Conservation (phyloP, 306 rosid species). For the Hippophae tibetana region DNA sequence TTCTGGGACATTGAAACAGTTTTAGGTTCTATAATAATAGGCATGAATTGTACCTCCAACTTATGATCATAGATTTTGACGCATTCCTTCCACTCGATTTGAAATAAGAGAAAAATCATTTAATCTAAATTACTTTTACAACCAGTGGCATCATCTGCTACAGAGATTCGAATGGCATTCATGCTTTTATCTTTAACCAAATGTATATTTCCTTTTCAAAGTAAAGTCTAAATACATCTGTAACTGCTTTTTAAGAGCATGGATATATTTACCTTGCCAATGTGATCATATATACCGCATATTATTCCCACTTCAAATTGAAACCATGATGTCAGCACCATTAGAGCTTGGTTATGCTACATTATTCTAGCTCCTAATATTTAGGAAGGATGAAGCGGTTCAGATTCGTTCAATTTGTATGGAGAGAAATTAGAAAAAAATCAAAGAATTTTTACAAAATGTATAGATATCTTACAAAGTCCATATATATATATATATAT, state of each 20-base stretch:
- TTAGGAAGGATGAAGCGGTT: too few species aligned
- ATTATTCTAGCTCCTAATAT: too few species aligned
- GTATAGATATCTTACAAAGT: too few species aligned
- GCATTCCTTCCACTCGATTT: constrained; percentile 56
- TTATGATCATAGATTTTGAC: constrained; percentile 29
- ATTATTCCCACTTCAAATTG: background rate
- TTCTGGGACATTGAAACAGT: too few species aligned
- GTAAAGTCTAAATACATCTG: background rate
- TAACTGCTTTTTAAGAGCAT: background rate
- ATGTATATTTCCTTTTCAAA: background rate
- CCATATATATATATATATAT: too few species aligned
- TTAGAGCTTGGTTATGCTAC: too few species aligned
- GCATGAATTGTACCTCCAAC: too few species aligned
- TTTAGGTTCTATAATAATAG: too few species aligned
- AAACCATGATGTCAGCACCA: background rate
- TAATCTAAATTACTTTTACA: background rate
- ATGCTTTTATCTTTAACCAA: background rate
- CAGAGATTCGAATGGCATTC: background rate
- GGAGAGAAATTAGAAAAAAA: too few species aligned
- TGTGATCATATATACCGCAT: background rate
- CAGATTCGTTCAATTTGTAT: too few species aligned
- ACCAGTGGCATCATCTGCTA: background rate
- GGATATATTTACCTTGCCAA: background rate
- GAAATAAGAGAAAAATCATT: constrained; percentile 11
- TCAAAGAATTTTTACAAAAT: too few species aligned